Conservation (phyloP, 805 yeast species). For the Yamadazyma olivae region DNA sequence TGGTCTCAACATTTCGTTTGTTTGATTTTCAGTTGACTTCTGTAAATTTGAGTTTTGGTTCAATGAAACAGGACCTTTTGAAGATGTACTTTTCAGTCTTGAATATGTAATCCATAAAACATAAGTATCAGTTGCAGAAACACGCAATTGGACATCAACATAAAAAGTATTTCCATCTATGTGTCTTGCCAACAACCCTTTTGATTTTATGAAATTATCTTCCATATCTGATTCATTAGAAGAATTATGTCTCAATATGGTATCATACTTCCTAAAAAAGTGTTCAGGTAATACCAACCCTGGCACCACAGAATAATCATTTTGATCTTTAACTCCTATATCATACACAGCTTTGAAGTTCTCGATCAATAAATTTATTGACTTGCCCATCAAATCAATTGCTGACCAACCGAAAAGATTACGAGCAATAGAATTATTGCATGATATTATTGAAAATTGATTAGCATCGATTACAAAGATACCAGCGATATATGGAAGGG, state of each 20-base stretch:
- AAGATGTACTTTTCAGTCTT: slow-evolving; percentile 27
- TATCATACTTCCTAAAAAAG: slow-evolving; percentile 70
- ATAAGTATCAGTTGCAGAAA: slow-evolving; percentile 53
- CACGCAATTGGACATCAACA: slow-evolving; percentile 80
- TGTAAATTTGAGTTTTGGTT: neutral
- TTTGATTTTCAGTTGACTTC: too few relatives aligned
- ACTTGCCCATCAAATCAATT: slow-evolving; percentile 34
- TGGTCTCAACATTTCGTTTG: slow-evolving; percentile 6
- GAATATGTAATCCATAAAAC: slow-evolving; percentile 88
- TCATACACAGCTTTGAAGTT: slow-evolving; percentile 49
- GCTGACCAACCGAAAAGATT: slow-evolving; percentile 72
- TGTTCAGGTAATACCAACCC: slow-evolving; percentile 91
- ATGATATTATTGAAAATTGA: slow-evolving; percentile 56
- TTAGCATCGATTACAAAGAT: slow-evolving; percentile 63
- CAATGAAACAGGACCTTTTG: neutral
- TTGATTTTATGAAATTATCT: slow-evolving; percentile 52
- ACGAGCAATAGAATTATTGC: slow-evolving; percentile 74
- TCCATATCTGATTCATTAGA: slow-evolving; percentile 35
- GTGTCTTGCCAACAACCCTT: slow-evolving; percentile 68
- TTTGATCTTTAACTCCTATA: slow-evolving; percentile 30
- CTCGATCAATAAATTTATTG: slow-evolving; percentile 62
- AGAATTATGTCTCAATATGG: slow-evolving; percentile 31
- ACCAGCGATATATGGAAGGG: slow-evolving; percentile 86
- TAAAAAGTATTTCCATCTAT: slow-evolving; percentile 62
- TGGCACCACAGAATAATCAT: slow-evolving; percentile 29